Evolutionary conservation across 176 grass and related monocot species (phyloP).

Genomic region (Aegilops tauschii): DNA sequence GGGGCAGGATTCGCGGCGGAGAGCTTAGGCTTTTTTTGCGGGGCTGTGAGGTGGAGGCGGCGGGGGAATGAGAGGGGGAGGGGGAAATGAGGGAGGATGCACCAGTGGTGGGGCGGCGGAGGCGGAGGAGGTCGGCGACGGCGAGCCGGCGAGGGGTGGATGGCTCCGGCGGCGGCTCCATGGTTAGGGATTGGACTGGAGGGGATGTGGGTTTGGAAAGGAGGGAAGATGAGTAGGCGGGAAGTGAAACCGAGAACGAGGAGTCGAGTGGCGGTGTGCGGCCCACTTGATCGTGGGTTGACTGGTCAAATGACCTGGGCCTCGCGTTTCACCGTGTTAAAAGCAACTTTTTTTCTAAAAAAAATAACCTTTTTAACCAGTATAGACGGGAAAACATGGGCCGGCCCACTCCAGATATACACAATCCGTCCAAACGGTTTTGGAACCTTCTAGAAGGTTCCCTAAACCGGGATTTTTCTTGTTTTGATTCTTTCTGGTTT

Average conservation of each 20-base stretch:
- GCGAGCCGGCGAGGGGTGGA: constrained; percentile 30
- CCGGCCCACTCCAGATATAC: too few species aligned
- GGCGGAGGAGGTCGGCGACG: constrained; percentile 54
- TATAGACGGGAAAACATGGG: too few species aligned
- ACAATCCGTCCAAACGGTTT: too few species aligned
- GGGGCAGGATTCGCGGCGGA: constrained; percentile 10
- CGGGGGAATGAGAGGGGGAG: not conserved
- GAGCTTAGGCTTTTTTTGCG: constrained; percentile 46
- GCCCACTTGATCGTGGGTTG: not conserved
- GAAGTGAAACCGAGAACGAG: constrained; percentile 25
- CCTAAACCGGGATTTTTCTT: too few species aligned
- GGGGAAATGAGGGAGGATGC: constrained; percentile 42
- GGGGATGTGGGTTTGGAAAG: not conserved
- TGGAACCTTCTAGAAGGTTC: too few species aligned
- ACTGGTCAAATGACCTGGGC: not conserved
- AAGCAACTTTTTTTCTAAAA: too few species aligned
- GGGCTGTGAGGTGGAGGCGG: constrained; percentile 23
- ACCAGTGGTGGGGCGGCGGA: constrained; percentile 52
- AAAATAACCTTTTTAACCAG: too few species aligned
- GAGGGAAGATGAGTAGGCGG: not conserved
- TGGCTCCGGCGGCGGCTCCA: constrained; percentile 30
- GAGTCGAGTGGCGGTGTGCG: not conserved
- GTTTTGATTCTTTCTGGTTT: too few species aligned
- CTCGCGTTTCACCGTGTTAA: too few species aligned
- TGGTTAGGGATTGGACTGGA: constrained; percentile 28